Evolutionary conservation across 306 rosid species (phyloP).

Genomic region (Clitoria ternatea): DNA sequence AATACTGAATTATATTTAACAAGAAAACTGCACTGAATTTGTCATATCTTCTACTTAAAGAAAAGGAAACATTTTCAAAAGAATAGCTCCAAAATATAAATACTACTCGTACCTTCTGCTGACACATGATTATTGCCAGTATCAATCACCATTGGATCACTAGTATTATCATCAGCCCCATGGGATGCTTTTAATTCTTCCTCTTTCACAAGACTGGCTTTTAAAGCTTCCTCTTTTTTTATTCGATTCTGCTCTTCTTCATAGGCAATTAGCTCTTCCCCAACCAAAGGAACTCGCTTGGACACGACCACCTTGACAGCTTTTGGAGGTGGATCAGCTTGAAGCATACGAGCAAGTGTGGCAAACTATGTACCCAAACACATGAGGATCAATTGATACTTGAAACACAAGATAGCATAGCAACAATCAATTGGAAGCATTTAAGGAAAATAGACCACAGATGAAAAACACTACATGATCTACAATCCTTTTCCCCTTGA

Average conservation of each 20-base stretch:
- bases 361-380: constrained; percentile 56
- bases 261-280: constrained; percentile 89
- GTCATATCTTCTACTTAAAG: constrained; percentile 3
- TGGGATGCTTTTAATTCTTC: constrained; percentile 70
- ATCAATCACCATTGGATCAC: constrained; percentile 81
- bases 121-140: constrained; percentile 44
- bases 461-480: neutral
- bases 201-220: constrained; percentile 79
- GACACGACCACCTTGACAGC: constrained; percentile 94
- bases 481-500: neutral
- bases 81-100: constrained; percentile 6
- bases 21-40: neutral
- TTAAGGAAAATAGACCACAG: neutral
- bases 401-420: too few relatives aligned
- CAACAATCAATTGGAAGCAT: neutral
- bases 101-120: constrained; percentile 53
- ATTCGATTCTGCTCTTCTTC: constrained; percentile 90
- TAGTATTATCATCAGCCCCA: constrained; percentile 46
- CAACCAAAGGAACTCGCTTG: constrained; percentile 91
- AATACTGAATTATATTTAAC: neutral
- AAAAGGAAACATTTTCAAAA: neutral
- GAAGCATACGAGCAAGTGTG: constrained; percentile 95
- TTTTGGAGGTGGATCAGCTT: constrained; percentile 97
- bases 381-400: constrained; percentile 11
- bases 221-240: constrained; percentile 87